Percentiles rank a stretch among this genome's conserved stretches.
These are phyloP conservation scores for Cantharellus cinnabarinus DNA, from an alignment of 768 basidiomycete species.

Conservation along the genomic window DNA sequence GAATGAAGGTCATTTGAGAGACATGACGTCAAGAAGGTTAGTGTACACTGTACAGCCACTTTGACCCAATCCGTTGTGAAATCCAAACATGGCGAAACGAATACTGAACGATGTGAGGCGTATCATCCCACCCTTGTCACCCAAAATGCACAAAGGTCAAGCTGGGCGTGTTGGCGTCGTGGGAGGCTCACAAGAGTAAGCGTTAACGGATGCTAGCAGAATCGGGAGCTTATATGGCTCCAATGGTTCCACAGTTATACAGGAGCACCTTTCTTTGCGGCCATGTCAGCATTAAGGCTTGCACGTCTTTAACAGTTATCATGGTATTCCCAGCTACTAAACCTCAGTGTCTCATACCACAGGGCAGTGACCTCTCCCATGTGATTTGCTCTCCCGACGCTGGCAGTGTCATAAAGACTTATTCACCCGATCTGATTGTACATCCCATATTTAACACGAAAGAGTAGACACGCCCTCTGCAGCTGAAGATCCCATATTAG, in stretches of 20 bases:
- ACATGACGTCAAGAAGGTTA: too few relatives aligned
- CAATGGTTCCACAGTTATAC: constrained; percentile 44
- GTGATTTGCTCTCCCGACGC: constrained; percentile 92
- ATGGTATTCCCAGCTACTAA: not conserved
- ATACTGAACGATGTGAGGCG: constrained; percentile 53
- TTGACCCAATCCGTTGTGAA: too few relatives aligned
- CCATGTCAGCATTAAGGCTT: constrained; percentile 74
- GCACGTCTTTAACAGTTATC: constrained; percentile 22
- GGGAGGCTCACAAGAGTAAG: constrained; percentile 85
- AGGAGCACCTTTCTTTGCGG: constrained; percentile 90
- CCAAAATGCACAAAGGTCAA: constrained; percentile 84
- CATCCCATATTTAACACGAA: constrained; percentile 73
- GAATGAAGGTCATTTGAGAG: too few relatives aligned
- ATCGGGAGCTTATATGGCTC: not conserved
- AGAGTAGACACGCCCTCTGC: constrained; percentile 19
- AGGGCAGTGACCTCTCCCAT: constrained; percentile 91
- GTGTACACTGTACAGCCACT: too few relatives aligned
- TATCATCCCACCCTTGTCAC: constrained; percentile 79
- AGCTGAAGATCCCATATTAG: constrained; percentile 17
- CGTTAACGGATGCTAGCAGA: not conserved
- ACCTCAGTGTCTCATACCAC: not conserved
- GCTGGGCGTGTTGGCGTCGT: constrained; percentile 85
- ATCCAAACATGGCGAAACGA: constrained; percentile 13
- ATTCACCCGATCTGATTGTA: constrained; percentile 92
- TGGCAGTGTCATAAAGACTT: constrained; percentile 84